Percentiles rank a stretch among this genome's conserved stretches.
phyloP scores from a whole-genome alignment of 1,139 yeast genomes.

The Yamadazyma dushanensis region DNA sequence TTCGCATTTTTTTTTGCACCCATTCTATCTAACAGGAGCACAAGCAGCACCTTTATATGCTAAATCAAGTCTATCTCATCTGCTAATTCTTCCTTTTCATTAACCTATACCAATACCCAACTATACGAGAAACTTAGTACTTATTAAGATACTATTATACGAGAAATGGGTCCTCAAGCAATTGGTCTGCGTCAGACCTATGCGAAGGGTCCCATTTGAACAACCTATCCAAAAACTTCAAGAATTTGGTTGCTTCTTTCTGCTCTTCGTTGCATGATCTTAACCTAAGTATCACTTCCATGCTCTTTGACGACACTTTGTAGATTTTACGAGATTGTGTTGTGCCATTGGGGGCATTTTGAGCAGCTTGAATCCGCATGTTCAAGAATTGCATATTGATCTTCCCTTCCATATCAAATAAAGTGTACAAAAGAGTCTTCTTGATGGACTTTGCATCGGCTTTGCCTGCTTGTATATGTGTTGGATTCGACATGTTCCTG shows the following conservation, averaged over 20 bases:
- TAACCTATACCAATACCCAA: too few species aligned
- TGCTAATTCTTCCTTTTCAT: too few species aligned
- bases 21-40: too few species aligned
- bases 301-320: conserved; percentile 29
- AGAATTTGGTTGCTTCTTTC: conserved; percentile 18
- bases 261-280: conserved; percentile 27
- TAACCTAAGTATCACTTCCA: conserved; percentile 46
- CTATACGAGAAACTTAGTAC: neutral
- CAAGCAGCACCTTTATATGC: too few species aligned
- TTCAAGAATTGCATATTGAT: conserved; percentile 32
- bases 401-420: conserved; percentile 44
- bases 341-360: conserved; percentile 15
- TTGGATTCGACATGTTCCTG: conserved; percentile 6
- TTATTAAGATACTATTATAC: neutral
- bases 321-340: conserved; percentile 23
- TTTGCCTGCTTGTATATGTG: conserved; percentile 10
- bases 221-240: conserved; percentile 36
- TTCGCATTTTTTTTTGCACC: conserved; percentile 30
- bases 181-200: conserved; percentile 43
- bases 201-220: conserved; percentile 58
- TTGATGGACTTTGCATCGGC: conserved; percentile 28
- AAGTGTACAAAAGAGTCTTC: conserved; percentile 34
- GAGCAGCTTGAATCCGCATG: conserved; percentile 22
- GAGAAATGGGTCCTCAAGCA: conserved; percentile 39
- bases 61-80: too few species aligned